A percentile compares a stretch with the other conserved stretches of the same genome.
These are phyloP conservation scores for Hanseniaspora nectarophila DNA, from an alignment of 805 yeast species.

Conservation along the genomic window DNA sequence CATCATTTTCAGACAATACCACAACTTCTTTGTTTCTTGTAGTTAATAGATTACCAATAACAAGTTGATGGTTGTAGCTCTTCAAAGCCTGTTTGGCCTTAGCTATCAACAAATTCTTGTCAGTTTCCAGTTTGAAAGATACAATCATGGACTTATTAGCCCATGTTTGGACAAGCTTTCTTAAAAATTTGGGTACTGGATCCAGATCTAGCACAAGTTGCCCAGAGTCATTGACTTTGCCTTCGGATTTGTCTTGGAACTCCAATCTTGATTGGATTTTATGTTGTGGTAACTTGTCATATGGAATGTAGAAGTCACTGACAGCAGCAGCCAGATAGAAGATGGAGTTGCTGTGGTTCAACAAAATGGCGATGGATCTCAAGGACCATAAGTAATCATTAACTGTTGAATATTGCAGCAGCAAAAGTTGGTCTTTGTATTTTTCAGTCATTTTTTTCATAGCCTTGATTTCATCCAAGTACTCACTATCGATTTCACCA, in stretches of 20 bases:
- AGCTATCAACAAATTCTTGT: slow-evolving; percentile 49
- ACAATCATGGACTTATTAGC: slow-evolving; percentile 91
- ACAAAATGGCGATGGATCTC: slow-evolving; percentile 47
- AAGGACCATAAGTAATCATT: slow-evolving; percentile 85
- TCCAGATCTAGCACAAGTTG: slow-evolving; percentile 75
- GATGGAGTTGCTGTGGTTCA: slow-evolving; percentile 52
- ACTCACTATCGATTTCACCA: slow-evolving; percentile 48
- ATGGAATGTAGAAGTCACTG: slow-evolving; percentile 87
- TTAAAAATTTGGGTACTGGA: slow-evolving; percentile 90
- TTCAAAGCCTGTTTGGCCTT: slow-evolving; percentile 72
- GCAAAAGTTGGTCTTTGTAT: slow-evolving; percentile 32
- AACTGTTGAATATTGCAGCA: slow-evolving; percentile 86
- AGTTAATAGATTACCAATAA: slow-evolving; percentile 84
- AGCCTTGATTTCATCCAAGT: slow-evolving; percentile 48
- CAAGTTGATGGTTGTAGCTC: slow-evolving; percentile 84
- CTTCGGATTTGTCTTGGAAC: slow-evolving; percentile 27
- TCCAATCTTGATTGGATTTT: slow-evolving; percentile 77
- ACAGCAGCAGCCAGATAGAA: slow-evolving; percentile 96
- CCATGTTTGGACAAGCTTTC: slow-evolving; percentile 83
- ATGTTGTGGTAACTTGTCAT: slow-evolving; percentile 76
- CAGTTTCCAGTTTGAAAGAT: slow-evolving; percentile 90
- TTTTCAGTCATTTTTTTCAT: slow-evolving; percentile 36
- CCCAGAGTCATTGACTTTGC: slow-evolving; percentile 34
- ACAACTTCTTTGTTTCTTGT: slow-evolving; percentile 81
- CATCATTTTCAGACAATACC: slow-evolving; percentile 40